phyloP scores from a whole-genome alignment of 805 yeast genomes.

The Naumovozyma baii region DNA sequence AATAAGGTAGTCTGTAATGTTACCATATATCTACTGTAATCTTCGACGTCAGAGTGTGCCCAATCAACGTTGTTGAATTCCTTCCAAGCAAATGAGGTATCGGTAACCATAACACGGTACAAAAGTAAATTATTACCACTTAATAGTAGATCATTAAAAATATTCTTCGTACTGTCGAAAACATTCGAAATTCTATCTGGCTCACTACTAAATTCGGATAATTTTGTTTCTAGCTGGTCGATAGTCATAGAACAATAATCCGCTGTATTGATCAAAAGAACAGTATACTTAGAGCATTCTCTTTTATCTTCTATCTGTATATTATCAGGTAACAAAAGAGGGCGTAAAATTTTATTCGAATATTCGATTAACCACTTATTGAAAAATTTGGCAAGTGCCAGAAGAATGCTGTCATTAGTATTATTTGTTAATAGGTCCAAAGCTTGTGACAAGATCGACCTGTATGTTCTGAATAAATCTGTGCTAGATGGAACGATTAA shows the following conservation, averaged over 20 bases:
- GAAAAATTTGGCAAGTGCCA: constrained; percentile 49
- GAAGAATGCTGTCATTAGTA: constrained; percentile 16
- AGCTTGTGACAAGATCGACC: constrained; percentile 63
- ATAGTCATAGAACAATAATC: constrained; percentile 79
- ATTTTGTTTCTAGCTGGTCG: constrained; percentile 61
- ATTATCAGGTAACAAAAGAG: constrained; percentile 37
- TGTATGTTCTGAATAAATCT: constrained; percentile 70
- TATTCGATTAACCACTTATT: constrained; percentile 56
- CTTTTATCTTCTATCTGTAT: constrained; percentile 34
- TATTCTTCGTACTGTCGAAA: constrained; percentile 48
- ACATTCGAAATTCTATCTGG: constrained; percentile 34
- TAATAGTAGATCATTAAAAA: constrained; percentile 49
- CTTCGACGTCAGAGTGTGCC: constrained; percentile 57
- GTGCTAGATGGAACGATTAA: constrained; percentile 79
- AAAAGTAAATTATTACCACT: constrained; percentile 47
- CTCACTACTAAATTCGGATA: constrained; percentile 36
- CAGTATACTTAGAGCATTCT: constrained; percentile 57
- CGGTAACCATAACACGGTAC: constrained; percentile 44
- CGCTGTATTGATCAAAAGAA: constrained; percentile 75
- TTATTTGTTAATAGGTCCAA: constrained; percentile 38
- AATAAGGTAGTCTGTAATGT: constrained; percentile 43
- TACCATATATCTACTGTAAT: constrained; percentile 58
- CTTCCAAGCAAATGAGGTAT: constrained; percentile 67
- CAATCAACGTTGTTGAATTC: constrained; percentile 74
- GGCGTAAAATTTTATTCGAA: constrained; percentile 40